Evolutionary conservation across 1,139 yeast genomes (phyloP).

Genomic region (Pichia kudriavzevii): DNA sequence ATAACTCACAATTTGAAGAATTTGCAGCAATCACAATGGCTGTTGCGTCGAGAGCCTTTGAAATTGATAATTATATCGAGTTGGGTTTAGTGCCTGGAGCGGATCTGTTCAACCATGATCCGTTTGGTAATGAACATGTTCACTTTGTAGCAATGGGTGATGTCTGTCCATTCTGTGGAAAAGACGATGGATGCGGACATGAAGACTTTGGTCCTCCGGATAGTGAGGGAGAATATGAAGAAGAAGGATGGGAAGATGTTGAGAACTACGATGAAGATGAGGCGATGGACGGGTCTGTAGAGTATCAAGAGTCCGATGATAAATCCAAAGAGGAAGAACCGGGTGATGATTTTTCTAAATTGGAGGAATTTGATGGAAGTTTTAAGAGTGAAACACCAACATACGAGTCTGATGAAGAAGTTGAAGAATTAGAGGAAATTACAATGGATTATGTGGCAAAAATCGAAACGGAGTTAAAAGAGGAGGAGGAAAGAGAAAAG

Average conservation of each 20-base stretch:
- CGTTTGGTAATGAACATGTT: slow-evolving; percentile 48
- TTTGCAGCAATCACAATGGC: slow-evolving; percentile 51
- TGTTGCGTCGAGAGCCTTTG: slow-evolving; percentile 73
- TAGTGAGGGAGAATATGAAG: slow-evolving; percentile 25
- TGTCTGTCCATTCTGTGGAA: slow-evolving; percentile 74
- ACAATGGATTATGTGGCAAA: slow-evolving; percentile 34
- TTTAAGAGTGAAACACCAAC: slow-evolving; percentile 17
- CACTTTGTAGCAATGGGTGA: slow-evolving; percentile 67
- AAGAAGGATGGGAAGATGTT: slow-evolving; percentile 26
- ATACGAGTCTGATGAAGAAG: slow-evolving; percentile 21
- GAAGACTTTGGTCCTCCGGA: slow-evolving; percentile 28
- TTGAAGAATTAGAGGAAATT: slow-evolving; percentile 29
- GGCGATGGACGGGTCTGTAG: too few relatives aligned
- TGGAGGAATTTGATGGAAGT: slow-evolving; percentile 24
- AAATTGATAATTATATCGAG: slow-evolving; percentile 67
- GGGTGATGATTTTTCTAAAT: slow-evolving; percentile 26
- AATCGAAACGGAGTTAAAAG: slow-evolving; percentile 29
- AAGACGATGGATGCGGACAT: slow-evolving; percentile 48
- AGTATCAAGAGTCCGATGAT: slow-evolving; percentile 13
- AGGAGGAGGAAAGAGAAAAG: slow-evolving; percentile 28
- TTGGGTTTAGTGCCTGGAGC: slow-evolving; percentile 85
- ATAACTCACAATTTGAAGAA: slow-evolving; percentile 26
- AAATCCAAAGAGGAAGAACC: slow-evolving; percentile 22
- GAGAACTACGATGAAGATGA: slow-evolving; percentile 25
- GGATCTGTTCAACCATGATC: slow-evolving; percentile 74